Conservation (phyloP, 1,284 basidiomycete species). For the Ceratobasidium theobromae region DNA sequence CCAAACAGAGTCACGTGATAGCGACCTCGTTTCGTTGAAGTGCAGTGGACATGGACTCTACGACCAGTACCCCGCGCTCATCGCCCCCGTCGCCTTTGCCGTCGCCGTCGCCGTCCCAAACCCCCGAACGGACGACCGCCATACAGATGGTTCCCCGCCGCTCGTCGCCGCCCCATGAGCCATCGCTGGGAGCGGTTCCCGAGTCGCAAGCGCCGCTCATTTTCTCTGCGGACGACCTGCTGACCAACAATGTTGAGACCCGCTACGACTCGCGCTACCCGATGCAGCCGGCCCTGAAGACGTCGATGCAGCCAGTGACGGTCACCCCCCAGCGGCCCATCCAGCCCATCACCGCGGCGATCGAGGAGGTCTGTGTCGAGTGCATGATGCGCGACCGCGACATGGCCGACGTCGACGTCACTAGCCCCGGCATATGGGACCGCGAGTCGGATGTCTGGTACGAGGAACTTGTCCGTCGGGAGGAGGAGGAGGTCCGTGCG, state of each 20-base stretch:
- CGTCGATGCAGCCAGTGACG: no score
- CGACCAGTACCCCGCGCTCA: slow-evolving; percentile 4
- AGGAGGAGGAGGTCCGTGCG: slow-evolving; percentile 63
- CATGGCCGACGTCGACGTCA: slow-evolving; percentile 93
- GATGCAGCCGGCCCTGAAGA: no score
- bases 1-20: not conserved
- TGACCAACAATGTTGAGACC: not conserved
- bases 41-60: no score
- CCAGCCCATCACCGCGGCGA: slow-evolving; percentile 41
- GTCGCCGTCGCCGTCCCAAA: not conserved
- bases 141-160: not conserved
- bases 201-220: slow-evolving; percentile 5
- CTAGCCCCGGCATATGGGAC: slow-evolving; percentile 86
- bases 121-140: not conserved
- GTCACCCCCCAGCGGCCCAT: slow-evolving; percentile 47
- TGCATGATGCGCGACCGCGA: slow-evolving; percentile 99
- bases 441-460: slow-evolving; percentile 83
- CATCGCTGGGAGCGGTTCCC: slow-evolving; percentile 5
- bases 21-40: no score
- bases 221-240: slow-evolving; percentile 21
- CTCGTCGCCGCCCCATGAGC: slow-evolving; percentile 3
- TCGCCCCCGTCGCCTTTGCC: not conserved
- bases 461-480: slow-evolving; percentile 74
- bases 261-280: slow-evolving; percentile 21
- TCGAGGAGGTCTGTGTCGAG: slow-evolving; percentile 88